Percentiles rank a stretch among this genome's conserved stretches.
These are phyloP conservation scores for Aspergillus haitiensis DNA, from an alignment of 495 filamentous ascomycete genomes.

Conservation along the genomic window DNA sequence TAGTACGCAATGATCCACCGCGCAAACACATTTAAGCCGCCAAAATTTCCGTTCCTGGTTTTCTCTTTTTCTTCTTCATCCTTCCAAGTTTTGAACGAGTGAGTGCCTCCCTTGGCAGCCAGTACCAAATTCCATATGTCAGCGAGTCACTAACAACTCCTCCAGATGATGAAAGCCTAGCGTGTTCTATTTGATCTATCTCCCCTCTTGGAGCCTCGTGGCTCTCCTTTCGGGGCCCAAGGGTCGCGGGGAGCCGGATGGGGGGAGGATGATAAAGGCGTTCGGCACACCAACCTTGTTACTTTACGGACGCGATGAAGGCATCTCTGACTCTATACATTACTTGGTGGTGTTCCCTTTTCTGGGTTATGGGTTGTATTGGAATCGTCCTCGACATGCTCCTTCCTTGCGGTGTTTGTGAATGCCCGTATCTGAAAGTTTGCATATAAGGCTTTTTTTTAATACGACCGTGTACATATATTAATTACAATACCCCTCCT, in stretches of 20 bases:
- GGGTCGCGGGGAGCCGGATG: slow-evolving; percentile 69
- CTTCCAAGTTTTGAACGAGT: slow-evolving; percentile 98
- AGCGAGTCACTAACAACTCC: slow-evolving; percentile 44
- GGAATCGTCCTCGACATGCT: slow-evolving; percentile 22
- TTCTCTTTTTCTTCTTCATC: slow-evolving; percentile 70
- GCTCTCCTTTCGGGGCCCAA: slow-evolving; percentile 95
- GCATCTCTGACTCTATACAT: slow-evolving; percentile 83
- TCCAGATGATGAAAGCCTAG: slow-evolving; percentile 99
- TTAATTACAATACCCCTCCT: no score
- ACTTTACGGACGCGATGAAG: slow-evolving; percentile 90
- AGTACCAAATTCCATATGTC: background rate
- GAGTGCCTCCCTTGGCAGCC: slow-evolving; percentile 43
- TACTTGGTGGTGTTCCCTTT: slow-evolving; percentile 46
- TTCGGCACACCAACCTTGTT: slow-evolving; percentile 99
- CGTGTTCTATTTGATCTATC: slow-evolving; percentile 86
- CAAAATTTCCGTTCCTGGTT: slow-evolving; percentile 20
- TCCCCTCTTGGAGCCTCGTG: slow-evolving; percentile 62
- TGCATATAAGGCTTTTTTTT: no score
- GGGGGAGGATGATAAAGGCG: slow-evolving; percentile 90
- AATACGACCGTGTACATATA: no score
- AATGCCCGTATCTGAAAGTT: background rate
- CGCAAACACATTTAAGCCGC: slow-evolving; percentile 23
- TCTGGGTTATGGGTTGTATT: background rate
- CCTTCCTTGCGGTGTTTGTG: background rate
- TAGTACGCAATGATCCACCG: slow-evolving; percentile 27